Base-by-base conservation (phyloP, 257 asterid species). In the Oldenlandia corymbosa region DNA sequence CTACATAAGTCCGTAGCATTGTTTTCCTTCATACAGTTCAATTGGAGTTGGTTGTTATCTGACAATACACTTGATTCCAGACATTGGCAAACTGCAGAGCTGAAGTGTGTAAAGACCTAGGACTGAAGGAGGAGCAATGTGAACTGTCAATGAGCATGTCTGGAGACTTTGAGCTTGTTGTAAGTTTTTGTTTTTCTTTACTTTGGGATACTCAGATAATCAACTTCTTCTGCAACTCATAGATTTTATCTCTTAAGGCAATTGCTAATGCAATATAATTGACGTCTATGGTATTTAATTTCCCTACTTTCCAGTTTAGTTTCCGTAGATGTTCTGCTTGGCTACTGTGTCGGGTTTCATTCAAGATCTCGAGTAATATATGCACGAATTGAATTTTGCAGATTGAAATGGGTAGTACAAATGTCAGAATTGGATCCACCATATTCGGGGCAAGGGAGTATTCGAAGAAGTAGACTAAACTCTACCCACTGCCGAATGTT, bases 71-170 rank as follows among this genome's bases (percentile, higher is more conserved):
- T 39, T 27, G 26, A 28, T 78, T 75, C 66, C 64, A 91, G 98
- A 80, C 86, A 61, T 85, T 92, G 67, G 86, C 89, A 57, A 76
- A 71, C 53, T 92, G 98, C 68, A 76, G 97, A 85, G 79, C 75
- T 46, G 88, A 86, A 73, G 88, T 88, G 47, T 91, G 96, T 76
- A 71, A 81, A 76, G 84, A 77, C 32, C 84, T 86, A 65, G 97
- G 85, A 71, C 83, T 85, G 59, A 58, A 75, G 21, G 97, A 85
- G 78, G 95, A 83, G 45, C 84, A 78, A 60, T 86, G 87, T 63
- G 95, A 86, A 65, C 86, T 92, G 64, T 92, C 98, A 2, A 92
- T 92, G 98, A 97, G 97, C 84, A 92, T 92, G 95, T 92, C 98
- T n/a, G 88, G 95, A 7, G 98, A 92, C 78, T 92, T 86, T 74